Conservation (phyloP, 148 eudicot genomes). For the Oxyria digyna region DNA sequence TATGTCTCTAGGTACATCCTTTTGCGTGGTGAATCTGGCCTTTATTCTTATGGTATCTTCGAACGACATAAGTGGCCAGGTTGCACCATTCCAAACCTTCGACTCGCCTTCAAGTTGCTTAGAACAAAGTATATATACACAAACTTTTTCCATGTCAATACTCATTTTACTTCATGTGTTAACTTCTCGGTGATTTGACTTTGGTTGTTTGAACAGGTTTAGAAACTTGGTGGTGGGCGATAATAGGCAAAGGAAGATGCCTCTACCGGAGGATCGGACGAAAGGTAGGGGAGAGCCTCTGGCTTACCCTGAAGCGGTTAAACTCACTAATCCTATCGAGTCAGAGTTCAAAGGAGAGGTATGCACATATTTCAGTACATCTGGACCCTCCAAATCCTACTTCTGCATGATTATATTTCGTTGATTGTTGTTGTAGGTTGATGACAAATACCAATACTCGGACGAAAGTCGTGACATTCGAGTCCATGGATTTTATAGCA, state of each 20-base stretch:
- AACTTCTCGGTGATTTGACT: background rate
- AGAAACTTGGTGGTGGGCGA: constrained; percentile 34
- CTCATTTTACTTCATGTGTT: too few relatives aligned
- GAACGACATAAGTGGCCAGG: constrained; percentile 58
- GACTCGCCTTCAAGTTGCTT: constrained; percentile 62
- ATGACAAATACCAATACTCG: constrained; percentile 79
- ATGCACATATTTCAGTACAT: too few relatives aligned
- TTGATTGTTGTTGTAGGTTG: constrained; percentile 31
- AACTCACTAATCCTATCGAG: constrained; percentile 25
- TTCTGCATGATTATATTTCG: background rate
- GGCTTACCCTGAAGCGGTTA: constrained; percentile 43
- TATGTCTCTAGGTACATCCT: constrained; percentile 40
- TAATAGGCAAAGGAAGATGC: constrained; percentile 37
- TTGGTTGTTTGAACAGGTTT: constrained; percentile 19
- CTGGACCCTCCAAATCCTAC: too few relatives aligned
- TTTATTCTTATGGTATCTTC: constrained; percentile 52
- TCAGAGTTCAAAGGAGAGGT: constrained; percentile 40
- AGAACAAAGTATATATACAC: constrained; percentile 17
- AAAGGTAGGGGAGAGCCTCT: constrained; percentile 21
- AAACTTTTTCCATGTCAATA: background rate
- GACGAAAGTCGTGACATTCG: constrained; percentile 41
- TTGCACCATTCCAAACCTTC: constrained; percentile 36
- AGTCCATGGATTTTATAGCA: constrained; percentile 71
- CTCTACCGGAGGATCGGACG: constrained; percentile 39
- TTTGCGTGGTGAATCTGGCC: constrained; percentile 62